Evolutionary conservation across 306 rosid species (phyloP).

Genomic region (Sphenostylis stenocarpa): DNA sequence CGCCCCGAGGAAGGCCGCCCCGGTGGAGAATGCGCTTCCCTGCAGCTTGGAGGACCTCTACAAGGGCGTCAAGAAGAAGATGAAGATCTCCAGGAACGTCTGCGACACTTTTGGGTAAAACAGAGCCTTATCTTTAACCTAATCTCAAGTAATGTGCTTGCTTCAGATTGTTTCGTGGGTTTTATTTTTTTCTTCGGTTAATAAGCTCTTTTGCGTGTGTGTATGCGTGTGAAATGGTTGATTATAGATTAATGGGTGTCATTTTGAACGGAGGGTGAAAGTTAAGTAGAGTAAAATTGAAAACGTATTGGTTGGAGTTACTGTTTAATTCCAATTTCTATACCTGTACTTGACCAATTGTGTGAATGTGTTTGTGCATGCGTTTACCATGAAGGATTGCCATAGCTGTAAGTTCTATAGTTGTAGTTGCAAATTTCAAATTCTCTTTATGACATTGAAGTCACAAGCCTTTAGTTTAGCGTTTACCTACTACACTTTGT

Average conservation of each 20-base stretch:
- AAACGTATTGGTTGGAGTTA: neutral
- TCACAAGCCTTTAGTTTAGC: neutral
- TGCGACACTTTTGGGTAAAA: constrained; percentile 66
- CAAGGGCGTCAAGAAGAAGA: constrained; percentile 76
- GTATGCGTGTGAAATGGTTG: neutral
- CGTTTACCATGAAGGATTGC: neutral
- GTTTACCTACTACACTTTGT: neutral
- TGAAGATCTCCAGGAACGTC: constrained; percentile 82
- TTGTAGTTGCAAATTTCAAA: neutral
- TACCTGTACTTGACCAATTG: neutral
- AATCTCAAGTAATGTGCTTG: neutral
- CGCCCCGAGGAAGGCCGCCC: constrained; percentile 52
- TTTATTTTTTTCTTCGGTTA: neutral
- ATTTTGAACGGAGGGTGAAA: neutral
- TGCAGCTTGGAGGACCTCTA: constrained; percentile 91
- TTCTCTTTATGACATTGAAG: neutral
- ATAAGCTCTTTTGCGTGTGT: neutral
- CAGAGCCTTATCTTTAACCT: neutral
- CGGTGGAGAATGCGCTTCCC: constrained; percentile 65
- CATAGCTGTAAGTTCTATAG: neutral
- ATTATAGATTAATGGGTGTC: neutral
- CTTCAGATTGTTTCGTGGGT: neutral
- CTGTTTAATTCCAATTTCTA: neutral
- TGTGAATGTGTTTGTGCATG: neutral
- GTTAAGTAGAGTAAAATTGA: neutral